Conservation (phyloP, 2,329 filamentous ascomycete genomes). For the Cytospora paraplurivora region DNA sequence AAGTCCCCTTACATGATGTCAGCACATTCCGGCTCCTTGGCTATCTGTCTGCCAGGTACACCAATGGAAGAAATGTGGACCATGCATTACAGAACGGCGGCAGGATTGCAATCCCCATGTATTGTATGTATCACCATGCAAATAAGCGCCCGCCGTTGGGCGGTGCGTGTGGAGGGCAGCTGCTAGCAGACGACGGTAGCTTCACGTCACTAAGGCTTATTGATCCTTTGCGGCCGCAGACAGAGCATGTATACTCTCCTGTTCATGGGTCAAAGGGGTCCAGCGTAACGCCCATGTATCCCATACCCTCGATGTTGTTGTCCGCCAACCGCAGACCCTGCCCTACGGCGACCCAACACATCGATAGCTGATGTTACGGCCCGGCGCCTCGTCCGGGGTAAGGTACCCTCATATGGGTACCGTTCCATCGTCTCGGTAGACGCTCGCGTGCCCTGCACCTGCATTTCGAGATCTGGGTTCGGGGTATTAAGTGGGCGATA, state of each 20-base stretch:
- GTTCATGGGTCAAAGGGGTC: neutral
- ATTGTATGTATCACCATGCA: neutral
- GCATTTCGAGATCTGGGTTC: slow-evolving; percentile 22
- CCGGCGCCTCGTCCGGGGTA: slow-evolving; percentile 7
- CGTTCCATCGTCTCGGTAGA: neutral
- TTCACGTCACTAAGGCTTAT: neutral
- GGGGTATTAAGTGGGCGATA: neutral
- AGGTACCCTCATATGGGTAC: neutral
- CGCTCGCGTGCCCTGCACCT: slow-evolving; percentile 11
- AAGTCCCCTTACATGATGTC: slow-evolving; percentile 1
- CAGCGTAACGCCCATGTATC: slow-evolving; percentile 17
- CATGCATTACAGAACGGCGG: slow-evolving; percentile 15
- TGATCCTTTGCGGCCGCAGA: neutral
- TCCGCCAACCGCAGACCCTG: slow-evolving; percentile 8
- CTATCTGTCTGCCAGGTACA: slow-evolving; percentile 25
- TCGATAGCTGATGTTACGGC: neutral
- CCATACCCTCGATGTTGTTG: slow-evolving; percentile 5
- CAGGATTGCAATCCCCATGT: neutral
- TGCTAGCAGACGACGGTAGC: neutral
- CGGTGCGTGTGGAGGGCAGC: slow-evolving; percentile 1
- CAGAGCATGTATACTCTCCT: neutral
- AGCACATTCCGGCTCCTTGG: slow-evolving; percentile 14
- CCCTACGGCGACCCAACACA: slow-evolving; percentile 1
- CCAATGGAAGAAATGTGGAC: slow-evolving; percentile 27
- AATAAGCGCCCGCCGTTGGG: slow-evolving; percentile 11